Evolutionary conservation across 768 basidiomycete species (phyloP).

Genomic region (Lactarius psammicola): DNA sequence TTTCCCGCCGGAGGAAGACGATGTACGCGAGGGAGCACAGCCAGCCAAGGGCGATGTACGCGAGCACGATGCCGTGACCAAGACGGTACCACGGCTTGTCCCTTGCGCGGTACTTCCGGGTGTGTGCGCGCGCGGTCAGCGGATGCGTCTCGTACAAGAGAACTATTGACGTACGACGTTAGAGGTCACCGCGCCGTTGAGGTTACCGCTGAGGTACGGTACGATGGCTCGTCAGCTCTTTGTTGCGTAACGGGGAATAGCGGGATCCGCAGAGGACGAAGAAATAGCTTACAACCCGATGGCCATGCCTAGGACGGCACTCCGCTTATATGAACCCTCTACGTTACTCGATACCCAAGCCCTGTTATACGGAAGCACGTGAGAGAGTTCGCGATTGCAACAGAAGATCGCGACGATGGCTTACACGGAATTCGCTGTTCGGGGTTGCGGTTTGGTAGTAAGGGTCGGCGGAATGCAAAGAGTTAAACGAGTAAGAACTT

Average conservation of each 20-base stretch:
- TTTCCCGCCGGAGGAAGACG: constrained; percentile 54
- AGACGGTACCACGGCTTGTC: constrained; percentile 68
- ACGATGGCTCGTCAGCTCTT: background rate
- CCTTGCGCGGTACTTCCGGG: constrained; percentile 55
- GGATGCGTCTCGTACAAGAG: constrained; percentile 4
- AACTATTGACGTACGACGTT: constrained; percentile 54
- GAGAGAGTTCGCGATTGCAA: constrained; percentile 23
- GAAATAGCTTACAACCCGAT: constrained; percentile 49
- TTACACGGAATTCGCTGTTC: constrained; percentile 47
- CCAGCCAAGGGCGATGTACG: constrained; percentile 67
- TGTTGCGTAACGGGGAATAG: background rate
- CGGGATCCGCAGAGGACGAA: background rate
- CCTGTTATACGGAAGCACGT: constrained; percentile 34
- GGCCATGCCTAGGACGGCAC: constrained; percentile 65
- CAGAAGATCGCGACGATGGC: constrained; percentile 24
- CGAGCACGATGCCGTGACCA: constrained; percentile 66
- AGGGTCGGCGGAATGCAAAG: background rate
- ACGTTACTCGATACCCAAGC: constrained; percentile 73
- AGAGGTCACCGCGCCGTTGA: constrained; percentile 66
- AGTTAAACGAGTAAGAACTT: constrained; percentile 28
- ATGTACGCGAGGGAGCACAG: constrained; percentile 50
- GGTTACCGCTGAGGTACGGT: constrained; percentile 46
- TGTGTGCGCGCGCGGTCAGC: background rate
- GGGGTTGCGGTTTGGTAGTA: background rate
- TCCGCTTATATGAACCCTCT: constrained; percentile 73